Conservation (phyloP, 495 filamentous ascomycete species). For the Xylaria bambusicola region DNA sequence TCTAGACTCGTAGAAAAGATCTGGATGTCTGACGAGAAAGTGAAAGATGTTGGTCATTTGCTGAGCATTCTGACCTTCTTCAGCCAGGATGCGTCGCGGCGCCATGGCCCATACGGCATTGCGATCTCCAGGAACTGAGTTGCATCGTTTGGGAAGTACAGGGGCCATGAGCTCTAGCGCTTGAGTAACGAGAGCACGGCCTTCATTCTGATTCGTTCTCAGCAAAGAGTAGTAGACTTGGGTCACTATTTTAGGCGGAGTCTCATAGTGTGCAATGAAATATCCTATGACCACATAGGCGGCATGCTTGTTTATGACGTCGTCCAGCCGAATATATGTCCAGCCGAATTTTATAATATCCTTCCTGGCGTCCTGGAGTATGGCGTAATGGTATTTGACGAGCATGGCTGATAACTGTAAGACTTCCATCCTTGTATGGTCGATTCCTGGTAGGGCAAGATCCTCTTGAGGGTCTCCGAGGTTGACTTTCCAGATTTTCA, state of each 20-base stretch:
- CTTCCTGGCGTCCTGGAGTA: constrained; percentile 87
- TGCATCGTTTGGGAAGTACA: constrained; percentile 78
- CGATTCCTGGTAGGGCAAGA: constrained; percentile 78
- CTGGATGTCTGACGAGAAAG: constrained; percentile 88
- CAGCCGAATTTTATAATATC: constrained; percentile 99
- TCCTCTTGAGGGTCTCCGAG: constrained; percentile 83
- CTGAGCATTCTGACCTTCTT: constrained; percentile 95
- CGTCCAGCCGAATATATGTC: constrained; percentile 96
- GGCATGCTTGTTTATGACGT: constrained; percentile 98
- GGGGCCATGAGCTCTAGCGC: constrained; percentile 93
- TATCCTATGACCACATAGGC: constrained; percentile 96
- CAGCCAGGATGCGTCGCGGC: constrained; percentile 85
- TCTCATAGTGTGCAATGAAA: constrained; percentile 97
- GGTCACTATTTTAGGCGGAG: constrained; percentile 90
- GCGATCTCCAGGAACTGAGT: constrained; percentile 45
- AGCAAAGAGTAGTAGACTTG: constrained; percentile 91
- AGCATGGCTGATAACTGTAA: constrained; percentile 92
- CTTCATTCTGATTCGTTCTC: constrained; percentile 92
- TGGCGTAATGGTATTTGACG: constrained; percentile 85
- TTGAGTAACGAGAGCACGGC: constrained; percentile 86
- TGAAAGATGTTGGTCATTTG: constrained; percentile 97
- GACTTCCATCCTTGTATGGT: constrained; percentile 94
- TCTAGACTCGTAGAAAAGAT: constrained; percentile 91
- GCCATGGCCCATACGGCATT: constrained; percentile 81
- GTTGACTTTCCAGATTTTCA: constrained; percentile 91